Percentiles rank a stretch among this genome's conserved stretches.
Conservation (phyloP, 1,139 yeast genomes). For the Geotrichum restrictum region DNA sequence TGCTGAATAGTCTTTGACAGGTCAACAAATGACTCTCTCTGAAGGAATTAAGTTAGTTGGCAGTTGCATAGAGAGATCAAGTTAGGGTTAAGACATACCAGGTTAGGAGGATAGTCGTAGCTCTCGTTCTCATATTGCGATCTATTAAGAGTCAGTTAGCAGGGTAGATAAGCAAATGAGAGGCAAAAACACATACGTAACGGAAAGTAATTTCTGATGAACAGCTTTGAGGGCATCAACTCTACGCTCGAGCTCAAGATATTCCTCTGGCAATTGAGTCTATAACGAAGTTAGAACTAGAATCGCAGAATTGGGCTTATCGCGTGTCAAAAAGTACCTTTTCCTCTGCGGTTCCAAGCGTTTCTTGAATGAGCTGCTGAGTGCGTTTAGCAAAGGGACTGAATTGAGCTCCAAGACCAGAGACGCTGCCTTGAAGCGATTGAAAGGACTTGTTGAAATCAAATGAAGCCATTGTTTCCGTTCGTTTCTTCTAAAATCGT, state of each 20-base stretch:
- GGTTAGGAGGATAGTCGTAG: slow-evolving; percentile 81
- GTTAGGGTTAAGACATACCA: slow-evolving; percentile 25
- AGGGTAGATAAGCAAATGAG: background rate
- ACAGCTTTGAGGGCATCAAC: slow-evolving; percentile 72
- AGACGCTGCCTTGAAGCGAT: slow-evolving; percentile 36
- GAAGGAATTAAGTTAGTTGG: background rate
- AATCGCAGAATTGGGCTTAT: background rate
- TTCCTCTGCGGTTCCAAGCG: slow-evolving; percentile 73
- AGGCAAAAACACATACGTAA: slow-evolving; percentile 47
- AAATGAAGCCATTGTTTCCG: slow-evolving; percentile 4
- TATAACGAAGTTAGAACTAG: slow-evolving; percentile 20
- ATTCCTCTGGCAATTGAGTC: slow-evolving; percentile 81
- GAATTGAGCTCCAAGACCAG: slow-evolving; percentile 41
- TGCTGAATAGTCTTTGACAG: slow-evolving; percentile 64
- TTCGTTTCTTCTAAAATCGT: too few relatives aligned
- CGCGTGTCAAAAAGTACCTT: slow-evolving; percentile 35
- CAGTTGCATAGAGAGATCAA: background rate
- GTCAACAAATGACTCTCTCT: slow-evolving; percentile 64
- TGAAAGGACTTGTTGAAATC: slow-evolving; percentile 40
- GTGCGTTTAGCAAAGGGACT: slow-evolving; percentile 78
- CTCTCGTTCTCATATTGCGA: slow-evolving; percentile 69
- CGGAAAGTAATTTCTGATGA: slow-evolving; percentile 67
- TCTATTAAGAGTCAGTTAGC: slow-evolving; percentile 19
- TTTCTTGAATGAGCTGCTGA: slow-evolving; percentile 72
- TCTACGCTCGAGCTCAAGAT: slow-evolving; percentile 66